Conservation (phyloP, 1,284 basidiomycete genomes). For the Cystobasidium slooffiae region DNA sequence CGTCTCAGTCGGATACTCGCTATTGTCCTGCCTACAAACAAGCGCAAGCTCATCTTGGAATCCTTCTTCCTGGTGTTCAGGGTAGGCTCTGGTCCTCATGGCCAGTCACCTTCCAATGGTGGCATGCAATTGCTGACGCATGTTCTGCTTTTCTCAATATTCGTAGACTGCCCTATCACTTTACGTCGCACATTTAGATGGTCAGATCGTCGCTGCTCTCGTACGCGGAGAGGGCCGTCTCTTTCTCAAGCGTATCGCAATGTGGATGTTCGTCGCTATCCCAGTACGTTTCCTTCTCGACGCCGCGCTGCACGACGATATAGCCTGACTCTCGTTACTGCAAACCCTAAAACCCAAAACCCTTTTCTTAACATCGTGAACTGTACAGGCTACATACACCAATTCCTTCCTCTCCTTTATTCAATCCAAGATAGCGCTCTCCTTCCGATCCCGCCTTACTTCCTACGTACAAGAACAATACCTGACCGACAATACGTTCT, state of each 20-base stretch:
- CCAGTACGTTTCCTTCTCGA: conserved; percentile 62
- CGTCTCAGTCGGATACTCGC: conserved; percentile 75
- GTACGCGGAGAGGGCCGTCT: conserved; percentile 81
- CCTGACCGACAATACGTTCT: conserved; percentile 79
- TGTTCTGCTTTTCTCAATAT: background rate
- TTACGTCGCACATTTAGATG: conserved; percentile 94
- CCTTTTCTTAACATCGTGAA: background rate
- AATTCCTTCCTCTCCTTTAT: conserved; percentile 95
- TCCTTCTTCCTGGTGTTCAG: conserved; percentile 83
- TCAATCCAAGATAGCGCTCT: conserved; percentile 89
- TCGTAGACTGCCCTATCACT: conserved; percentile 78
- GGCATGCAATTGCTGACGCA: background rate
- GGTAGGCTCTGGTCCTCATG: conserved; percentile 4
- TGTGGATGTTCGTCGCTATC: conserved; percentile 91
- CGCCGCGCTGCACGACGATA: too few species aligned
- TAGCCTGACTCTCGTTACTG: too few species aligned
- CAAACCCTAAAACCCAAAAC: background rate
- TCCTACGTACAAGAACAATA: conserved; percentile 81
- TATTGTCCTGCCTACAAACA: conserved; percentile 85
- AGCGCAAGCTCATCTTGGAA: conserved; percentile 83
- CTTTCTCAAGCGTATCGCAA: conserved; percentile 82
- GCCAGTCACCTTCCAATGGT: too few species aligned
- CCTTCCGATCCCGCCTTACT: conserved; percentile 87
- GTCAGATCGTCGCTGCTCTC: conserved; percentile 90
- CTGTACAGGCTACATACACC: conserved; percentile 73